Evolutionary conservation across 106 monocot genomes (phyloP).

Genomic region (Allium fistulosum): DNA sequence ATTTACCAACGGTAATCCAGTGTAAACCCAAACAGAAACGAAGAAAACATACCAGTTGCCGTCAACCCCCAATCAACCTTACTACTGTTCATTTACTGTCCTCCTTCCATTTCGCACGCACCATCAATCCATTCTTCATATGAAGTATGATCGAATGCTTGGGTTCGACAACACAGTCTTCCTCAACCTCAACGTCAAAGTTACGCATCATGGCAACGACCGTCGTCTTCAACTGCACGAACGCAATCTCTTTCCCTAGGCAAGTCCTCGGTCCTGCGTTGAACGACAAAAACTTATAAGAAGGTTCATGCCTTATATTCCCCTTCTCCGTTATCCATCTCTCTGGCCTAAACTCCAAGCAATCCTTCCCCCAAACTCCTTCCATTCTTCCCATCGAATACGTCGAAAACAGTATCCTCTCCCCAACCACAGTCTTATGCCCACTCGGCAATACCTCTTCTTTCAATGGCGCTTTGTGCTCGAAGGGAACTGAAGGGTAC

Average conservation of each 20-base stretch:
- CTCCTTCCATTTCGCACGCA: conserved; percentile 26
- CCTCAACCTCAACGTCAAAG: conserved; percentile 25
- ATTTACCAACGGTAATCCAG: too few species aligned
- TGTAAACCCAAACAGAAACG: too few species aligned
- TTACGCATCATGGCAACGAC: conserved; percentile 37
- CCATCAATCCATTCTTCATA: conserved; percentile 55
- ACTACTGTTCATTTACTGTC: neutral
- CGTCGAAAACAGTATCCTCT: conserved; percentile 20
- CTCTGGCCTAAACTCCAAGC: conserved; percentile 55
- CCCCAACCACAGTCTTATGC: conserved; percentile 8
- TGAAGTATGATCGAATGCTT: conserved; percentile 52
- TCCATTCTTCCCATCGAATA: conserved; percentile 55
- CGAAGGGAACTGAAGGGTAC: conserved; percentile 52
- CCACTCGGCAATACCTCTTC: conserved; percentile 46
- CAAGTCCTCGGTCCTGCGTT: conserved; percentile 79
- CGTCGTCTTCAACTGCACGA: conserved; percentile 38
- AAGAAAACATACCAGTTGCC: too few species aligned
- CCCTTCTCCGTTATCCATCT: conserved; percentile 49
- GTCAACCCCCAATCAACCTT: neutral
- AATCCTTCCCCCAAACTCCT: conserved; percentile 69
- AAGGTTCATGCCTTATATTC: conserved; percentile 43
- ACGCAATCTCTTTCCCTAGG: conserved; percentile 50
- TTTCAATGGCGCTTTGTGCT: conserved; percentile 30
- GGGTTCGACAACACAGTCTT: conserved; percentile 37
- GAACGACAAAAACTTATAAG: conserved; percentile 69